These are phyloP conservation scores for Umbelopsis sp. DNA, from an alignment of 371 early-diverging fungal genomes.

Conservation along the genomic window DNA sequence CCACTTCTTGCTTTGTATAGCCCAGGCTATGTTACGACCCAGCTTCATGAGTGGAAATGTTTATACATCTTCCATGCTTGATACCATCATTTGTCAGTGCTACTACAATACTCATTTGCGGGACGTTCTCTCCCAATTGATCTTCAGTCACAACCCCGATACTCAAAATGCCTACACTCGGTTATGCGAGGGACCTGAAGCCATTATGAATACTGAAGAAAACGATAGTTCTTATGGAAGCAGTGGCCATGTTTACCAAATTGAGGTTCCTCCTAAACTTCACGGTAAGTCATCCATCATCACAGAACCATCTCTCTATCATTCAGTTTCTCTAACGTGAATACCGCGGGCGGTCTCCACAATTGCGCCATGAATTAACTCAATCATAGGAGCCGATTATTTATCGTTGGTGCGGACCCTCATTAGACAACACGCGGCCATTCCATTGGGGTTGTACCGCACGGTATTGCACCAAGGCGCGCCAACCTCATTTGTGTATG, in stretches of 20 bases:
- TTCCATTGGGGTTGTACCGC: conserved; percentile 64
- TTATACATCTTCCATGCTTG: conserved; percentile 64
- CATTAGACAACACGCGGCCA: conserved; percentile 37
- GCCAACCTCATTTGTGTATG: conserved; percentile 44
- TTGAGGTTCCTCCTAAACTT: conserved; percentile 34
- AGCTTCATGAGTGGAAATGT: conserved; percentile 71
- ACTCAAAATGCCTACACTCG: conserved; percentile 33
- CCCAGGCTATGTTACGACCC: conserved; percentile 55
- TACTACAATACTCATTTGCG: conserved; percentile 20
- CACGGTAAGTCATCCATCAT: conserved; percentile 8
- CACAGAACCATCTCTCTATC: no score
- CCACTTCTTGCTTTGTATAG: conserved; percentile 9
- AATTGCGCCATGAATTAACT: not conserved
- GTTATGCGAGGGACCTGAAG: conserved; percentile 28
- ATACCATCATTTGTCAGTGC: conserved; percentile 62
- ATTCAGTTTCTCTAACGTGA: no score
- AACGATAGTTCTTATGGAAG: conserved; percentile 16
- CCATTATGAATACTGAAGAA: conserved; percentile 15
- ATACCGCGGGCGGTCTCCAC: no score
- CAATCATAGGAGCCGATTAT: conserved; percentile 39
- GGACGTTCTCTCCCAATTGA: conserved; percentile 22
- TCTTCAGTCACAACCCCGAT: conserved; percentile 31
- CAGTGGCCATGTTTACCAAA: conserved; percentile 39
- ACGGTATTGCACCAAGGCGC: conserved; percentile 36
- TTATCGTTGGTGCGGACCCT: conserved; percentile 39